phyloP scores from a whole-genome alignment of 306 rosid species.

The Corylus americana region DNA sequence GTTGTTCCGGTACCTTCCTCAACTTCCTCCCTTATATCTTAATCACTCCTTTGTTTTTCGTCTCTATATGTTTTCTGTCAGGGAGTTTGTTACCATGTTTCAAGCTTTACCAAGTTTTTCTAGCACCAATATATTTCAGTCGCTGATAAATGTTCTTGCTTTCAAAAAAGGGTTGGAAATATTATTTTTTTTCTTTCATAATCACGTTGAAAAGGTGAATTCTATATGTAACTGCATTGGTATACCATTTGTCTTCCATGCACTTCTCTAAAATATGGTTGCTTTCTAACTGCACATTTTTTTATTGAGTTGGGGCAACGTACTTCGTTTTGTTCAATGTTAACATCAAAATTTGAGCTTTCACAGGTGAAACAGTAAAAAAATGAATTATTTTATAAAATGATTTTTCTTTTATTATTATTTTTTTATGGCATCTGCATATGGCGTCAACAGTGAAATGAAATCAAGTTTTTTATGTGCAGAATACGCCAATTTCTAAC shows the following conservation, averaged over 20 bases:
- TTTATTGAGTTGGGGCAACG: not conserved
- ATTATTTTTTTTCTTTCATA: not conserved
- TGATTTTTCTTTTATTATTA: not conserved
- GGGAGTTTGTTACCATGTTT: not conserved
- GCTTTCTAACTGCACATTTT: not conserved
- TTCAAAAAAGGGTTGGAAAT: not conserved
- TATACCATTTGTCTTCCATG: not conserved
- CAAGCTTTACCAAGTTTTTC: not conserved
- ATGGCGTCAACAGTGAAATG: not conserved
- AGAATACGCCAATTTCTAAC: not conserved
- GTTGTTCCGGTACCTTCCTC: not conserved
- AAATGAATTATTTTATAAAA: not conserved
- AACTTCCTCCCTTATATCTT: not conserved
- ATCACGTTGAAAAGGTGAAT: not conserved
- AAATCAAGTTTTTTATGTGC: not conserved
- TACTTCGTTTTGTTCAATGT: not conserved
- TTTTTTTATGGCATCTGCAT: not conserved
- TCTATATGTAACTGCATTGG: not conserved
- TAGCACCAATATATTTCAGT: not conserved
- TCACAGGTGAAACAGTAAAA: not conserved
- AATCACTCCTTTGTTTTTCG: not conserved
- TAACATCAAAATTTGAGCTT: not conserved
- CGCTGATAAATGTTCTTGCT: not conserved
- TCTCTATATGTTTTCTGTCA: not conserved
- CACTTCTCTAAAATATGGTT: not conserved